phyloP scores from a whole-genome alignment of 306 rosid genomes.

The Dalbergia cultrata region DNA sequence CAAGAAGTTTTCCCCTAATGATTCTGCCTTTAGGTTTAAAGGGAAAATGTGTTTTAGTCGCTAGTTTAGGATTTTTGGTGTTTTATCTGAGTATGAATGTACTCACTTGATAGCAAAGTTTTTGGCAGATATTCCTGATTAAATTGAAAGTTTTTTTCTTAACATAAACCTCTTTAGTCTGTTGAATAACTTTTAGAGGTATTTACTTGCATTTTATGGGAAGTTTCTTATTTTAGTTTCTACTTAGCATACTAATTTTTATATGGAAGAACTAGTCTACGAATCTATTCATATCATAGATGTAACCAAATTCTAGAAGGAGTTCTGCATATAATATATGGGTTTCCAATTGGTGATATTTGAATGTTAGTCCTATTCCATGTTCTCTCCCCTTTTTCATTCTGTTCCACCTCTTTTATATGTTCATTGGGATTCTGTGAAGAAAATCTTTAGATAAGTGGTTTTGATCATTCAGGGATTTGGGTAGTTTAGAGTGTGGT shows the following conservation, averaged over 20 bases:
- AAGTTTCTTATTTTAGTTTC: neutral
- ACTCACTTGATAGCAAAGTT: neutral
- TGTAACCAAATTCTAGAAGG: constrained; percentile 4
- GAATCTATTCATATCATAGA: neutral
- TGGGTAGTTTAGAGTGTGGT: neutral
- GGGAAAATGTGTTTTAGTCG: neutral
- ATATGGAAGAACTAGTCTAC: neutral
- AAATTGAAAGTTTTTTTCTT: neutral
- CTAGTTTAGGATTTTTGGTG: neutral
- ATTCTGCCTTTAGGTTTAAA: constrained; percentile 1
- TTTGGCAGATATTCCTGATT: neutral
- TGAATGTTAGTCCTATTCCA: neutral
- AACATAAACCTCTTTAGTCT: constrained; percentile 14
- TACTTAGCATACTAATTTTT: neutral
- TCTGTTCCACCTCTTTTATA: neutral
- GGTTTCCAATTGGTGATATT: constrained; percentile 33
- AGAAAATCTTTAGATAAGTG: neutral
- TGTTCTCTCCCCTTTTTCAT: constrained; percentile 10
- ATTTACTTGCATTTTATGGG: neutral
- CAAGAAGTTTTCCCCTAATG: constrained; percentile 7
- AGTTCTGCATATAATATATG: neutral
- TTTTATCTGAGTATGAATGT: constrained; percentile 5
- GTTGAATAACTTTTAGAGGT: constrained; percentile 8
- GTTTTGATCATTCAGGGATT: neutral
- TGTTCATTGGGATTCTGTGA: constrained; percentile 9